phyloP scores from a whole-genome alignment of 768 basidiomycete genomes.

The Suillus clintonianus region DNA sequence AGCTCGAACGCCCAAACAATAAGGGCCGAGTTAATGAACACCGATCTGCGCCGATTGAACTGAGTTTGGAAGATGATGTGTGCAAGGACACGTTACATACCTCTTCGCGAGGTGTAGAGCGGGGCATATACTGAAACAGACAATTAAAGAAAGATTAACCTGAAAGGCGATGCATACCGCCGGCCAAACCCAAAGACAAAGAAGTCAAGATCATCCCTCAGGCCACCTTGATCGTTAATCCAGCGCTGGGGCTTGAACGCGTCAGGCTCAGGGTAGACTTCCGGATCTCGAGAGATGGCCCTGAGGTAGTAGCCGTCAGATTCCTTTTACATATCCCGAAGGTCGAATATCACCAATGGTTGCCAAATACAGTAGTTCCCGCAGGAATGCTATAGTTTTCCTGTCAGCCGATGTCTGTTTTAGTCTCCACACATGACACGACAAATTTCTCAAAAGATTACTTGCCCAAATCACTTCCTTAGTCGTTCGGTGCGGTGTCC shows the following conservation, averaged over 20 bases:
- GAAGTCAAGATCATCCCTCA: slow-evolving; percentile 47
- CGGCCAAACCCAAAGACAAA: slow-evolving; percentile 59
- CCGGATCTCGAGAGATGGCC: slow-evolving; percentile 55
- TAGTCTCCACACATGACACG: not conserved
- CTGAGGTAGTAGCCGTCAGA: slow-evolving; percentile 19
- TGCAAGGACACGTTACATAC: slow-evolving; percentile 21
- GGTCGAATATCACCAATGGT: slow-evolving; percentile 13
- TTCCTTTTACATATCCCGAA: not conserved
- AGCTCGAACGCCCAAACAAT: slow-evolving; percentile 60
- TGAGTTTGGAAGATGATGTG: not conserved
- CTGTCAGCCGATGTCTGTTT: slow-evolving; percentile 12
- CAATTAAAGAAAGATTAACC: not conserved
- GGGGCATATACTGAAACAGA: slow-evolving; percentile 26
- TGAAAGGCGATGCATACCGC: slow-evolving; percentile 18
- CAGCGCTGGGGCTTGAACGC: slow-evolving; percentile 60
- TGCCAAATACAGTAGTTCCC: slow-evolving; percentile 20
- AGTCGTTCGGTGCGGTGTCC: slow-evolving; percentile 61
- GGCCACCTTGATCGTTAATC: slow-evolving; percentile 41
- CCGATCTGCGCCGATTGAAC: slow-evolving; percentile 37
- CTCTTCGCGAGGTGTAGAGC: slow-evolving; percentile 41
- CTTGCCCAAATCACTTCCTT: slow-evolving; percentile 62
- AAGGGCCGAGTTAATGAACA: slow-evolving; percentile 60
- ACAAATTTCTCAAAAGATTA: not conserved
- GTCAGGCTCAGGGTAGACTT: slow-evolving; percentile 51
- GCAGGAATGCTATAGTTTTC: slow-evolving; percentile 22